A percentile compares a stretch with the other conserved stretches of the same genome.
Conservation (phyloP, 1,284 basidiomycete species). For the Austroboletus niveus region DNA sequence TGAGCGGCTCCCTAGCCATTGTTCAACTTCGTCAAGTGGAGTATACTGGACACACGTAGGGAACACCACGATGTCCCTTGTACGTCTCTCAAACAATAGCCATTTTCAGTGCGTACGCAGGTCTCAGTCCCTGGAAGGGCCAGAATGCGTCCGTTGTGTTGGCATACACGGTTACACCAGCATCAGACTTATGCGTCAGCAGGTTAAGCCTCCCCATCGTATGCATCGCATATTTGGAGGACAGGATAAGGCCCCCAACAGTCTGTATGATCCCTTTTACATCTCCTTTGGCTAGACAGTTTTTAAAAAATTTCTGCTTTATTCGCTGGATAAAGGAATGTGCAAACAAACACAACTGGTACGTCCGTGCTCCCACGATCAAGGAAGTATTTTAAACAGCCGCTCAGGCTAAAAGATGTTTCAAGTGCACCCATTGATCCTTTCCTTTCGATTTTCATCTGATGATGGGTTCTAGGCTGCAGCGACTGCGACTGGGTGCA, state of each 20-base stretch:
- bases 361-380: slow-evolving; percentile 68
- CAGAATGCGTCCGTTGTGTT: slow-evolving; percentile 72
- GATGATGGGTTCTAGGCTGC: slow-evolving; percentile 6
- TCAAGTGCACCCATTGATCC: slow-evolving; percentile 52
- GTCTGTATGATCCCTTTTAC: slow-evolving; percentile 32
- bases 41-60: slow-evolving; percentile 59
- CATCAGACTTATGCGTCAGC: slow-evolving; percentile 71
- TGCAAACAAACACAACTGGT: slow-evolving; percentile 42
- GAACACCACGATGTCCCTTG: background rate
- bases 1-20: slow-evolving; percentile 53
- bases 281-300: background rate
- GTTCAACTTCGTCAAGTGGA: slow-evolving; percentile 48
- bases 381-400: slow-evolving; percentile 54
- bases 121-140: slow-evolving; percentile 72
- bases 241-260: slow-evolving; percentile 59
- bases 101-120: slow-evolving; percentile 57
- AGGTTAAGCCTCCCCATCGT: slow-evolving; percentile 60
- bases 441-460: background rate
- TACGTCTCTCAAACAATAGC: background rate
- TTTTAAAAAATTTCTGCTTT: background rate
- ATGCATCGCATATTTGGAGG: slow-evolving; percentile 67
- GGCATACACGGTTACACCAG: slow-evolving; percentile 69
- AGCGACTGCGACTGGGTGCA: slow-evolving; percentile 61
- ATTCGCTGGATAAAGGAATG: background rate
- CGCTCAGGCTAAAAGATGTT: slow-evolving; percentile 63